A percentile compares a stretch with the other conserved stretches of the same genome.
Conservation (phyloP, 306 rosid species). For the Crataegus laevigata region DNA sequence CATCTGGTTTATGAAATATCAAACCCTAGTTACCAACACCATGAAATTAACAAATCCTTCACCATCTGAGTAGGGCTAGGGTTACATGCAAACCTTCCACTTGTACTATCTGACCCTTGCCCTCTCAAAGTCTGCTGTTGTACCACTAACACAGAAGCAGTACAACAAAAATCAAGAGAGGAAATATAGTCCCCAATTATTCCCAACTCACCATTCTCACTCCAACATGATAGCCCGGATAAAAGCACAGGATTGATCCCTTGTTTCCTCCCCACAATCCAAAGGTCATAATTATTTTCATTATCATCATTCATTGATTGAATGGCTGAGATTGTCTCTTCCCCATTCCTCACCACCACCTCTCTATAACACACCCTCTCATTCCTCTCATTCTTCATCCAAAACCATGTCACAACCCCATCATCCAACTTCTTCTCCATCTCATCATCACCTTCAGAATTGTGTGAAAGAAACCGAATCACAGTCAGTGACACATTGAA, state of each 20-base stretch:
- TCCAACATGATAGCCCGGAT: conserved; percentile 56
- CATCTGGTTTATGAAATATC: neutral
- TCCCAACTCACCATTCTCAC: conserved; percentile 55
- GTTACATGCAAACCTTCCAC: neutral
- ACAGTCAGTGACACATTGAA: conserved; percentile 33
- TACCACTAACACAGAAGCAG: conserved; percentile 58
- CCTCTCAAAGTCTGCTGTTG: conserved; percentile 70
- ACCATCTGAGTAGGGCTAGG: neutral
- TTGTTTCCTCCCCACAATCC: conserved; percentile 66
- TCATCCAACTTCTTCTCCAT: conserved; percentile 84
- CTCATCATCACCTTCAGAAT: conserved; percentile 40
- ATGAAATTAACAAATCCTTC: neutral
- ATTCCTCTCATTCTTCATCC: conserved; percentile 73
- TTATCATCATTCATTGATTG: conserved; percentile 35
- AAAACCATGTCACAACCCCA: conserved; percentile 75
- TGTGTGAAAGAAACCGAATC: conserved; percentile 45
- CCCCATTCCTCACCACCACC: conserved; percentile 58
- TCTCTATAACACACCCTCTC: conserved; percentile 50
- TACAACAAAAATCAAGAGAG: conserved; percentile 55
- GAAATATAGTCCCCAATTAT: conserved; percentile 60
- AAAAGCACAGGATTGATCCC: conserved; percentile 66
- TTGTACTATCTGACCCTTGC: neutral
- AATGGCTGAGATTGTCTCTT: conserved; percentile 51
- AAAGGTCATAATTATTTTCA: conserved; percentile 30
- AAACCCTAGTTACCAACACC: neutral